Evolutionary conservation across 2,329 filamentous ascomycete genomes (phyloP).

Genomic region (Hymenoscyphus fraxineus): DNA sequence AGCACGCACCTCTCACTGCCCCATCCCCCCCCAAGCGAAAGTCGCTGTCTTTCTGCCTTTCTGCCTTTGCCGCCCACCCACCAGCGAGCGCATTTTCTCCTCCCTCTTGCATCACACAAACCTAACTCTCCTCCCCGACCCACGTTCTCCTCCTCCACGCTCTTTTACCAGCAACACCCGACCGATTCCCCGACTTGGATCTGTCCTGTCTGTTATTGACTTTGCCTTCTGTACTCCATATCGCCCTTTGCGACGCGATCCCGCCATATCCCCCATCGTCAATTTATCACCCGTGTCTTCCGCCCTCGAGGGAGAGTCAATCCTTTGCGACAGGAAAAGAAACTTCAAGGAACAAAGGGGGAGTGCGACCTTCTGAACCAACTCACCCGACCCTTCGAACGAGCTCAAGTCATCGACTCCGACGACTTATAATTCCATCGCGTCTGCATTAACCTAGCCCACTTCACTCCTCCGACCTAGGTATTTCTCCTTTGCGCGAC

Average conservation of each 20-base stretch:
- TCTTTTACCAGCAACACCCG: background rate
- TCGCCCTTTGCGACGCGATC: background rate
- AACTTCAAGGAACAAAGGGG: background rate
- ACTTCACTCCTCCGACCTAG: conserved; percentile 4
- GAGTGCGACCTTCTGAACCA: background rate
- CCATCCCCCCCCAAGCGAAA: background rate
- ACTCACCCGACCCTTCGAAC: background rate
- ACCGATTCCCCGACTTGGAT: background rate
- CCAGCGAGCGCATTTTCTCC: conserved; percentile 1
- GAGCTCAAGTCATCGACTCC: background rate
- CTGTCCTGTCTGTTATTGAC: background rate
- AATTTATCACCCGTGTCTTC: background rate
- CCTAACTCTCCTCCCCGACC: conserved; percentile 3
- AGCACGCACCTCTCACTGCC: background rate
- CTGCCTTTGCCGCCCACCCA: background rate
- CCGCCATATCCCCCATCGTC: background rate
- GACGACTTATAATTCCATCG: background rate
- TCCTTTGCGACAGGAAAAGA: background rate
- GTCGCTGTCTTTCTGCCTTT: background rate
- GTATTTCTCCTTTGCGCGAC: conserved; percentile 4
- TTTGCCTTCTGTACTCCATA: background rate
- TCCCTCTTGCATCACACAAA: background rate
- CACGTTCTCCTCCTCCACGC: background rate
- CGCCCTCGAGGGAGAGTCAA: background rate
- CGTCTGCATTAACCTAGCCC: background rate